A percentile compares a stretch with the other conserved stretches of the same genome.
Conservation (phyloP, 1,284 basidiomycete species). For the Rhizopogon parksii region DNA sequence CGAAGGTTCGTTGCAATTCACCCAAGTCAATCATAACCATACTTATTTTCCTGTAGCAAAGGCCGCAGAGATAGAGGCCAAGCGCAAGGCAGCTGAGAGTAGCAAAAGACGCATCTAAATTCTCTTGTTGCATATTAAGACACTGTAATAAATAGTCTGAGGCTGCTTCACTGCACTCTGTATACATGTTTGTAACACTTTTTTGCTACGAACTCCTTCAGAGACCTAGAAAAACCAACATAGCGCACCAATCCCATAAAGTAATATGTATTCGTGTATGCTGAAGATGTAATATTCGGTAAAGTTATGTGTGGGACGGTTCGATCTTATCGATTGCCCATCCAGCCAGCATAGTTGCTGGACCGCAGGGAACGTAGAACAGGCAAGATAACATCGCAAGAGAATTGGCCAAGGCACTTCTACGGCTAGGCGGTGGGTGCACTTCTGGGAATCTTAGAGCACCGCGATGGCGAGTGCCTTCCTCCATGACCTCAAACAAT, state of each 20-base stretch:
- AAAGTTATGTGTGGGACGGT: not conserved
- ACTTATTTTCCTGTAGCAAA: conserved; percentile 29
- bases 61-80: conserved; percentile 37
- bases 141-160: not conserved
- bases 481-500: conserved; percentile 4
- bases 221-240: too few relatives aligned
- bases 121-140: not conserved
- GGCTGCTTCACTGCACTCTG: not conserved
- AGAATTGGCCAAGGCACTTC: not conserved
- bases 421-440: not conserved
- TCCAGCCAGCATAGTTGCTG: not conserved
- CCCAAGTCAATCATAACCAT: not conserved
- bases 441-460: conserved; percentile 1
- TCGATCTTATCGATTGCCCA: not conserved
- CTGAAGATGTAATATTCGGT: too few relatives aligned
- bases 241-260: too few relatives aligned
- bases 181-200: not conserved
- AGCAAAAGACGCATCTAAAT: conserved; percentile 24
- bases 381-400: not conserved
- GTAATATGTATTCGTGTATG: too few relatives aligned
- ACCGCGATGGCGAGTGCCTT: not conserved
- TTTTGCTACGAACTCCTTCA: not conserved
- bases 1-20: conserved; percentile 47
- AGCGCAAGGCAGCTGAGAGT: conserved; percentile 25
- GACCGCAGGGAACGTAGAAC: not conserved